Evolutionary conservation across 2,329 filamentous ascomycete species (phyloP).

Genomic region (Fusarium aywerte): DNA sequence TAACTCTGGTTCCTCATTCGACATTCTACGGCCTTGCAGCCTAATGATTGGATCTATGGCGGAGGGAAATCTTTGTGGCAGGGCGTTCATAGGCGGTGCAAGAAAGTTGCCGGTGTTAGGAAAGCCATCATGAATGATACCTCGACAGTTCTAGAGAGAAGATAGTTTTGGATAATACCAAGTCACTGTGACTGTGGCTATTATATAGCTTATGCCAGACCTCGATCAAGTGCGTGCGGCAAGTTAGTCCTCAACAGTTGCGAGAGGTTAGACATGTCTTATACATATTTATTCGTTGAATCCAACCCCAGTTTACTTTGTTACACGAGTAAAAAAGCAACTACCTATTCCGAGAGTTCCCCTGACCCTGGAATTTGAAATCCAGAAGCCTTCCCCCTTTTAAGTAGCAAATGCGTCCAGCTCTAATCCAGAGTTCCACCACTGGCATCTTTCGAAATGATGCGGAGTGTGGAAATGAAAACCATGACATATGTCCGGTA

Average conservation of each 20-base stretch:
- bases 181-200: neutral
- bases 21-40: constrained; percentile 5
- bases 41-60: constrained; percentile 34
- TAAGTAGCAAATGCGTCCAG: constrained; percentile 4
- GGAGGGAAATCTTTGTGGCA: constrained; percentile 22
- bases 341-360: constrained; percentile 12
- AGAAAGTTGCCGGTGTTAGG: constrained; percentile 19
- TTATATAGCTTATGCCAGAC: neutral
- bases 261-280: constrained; percentile 5
- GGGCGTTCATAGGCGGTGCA: constrained; percentile 38
- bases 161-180: constrained; percentile 21
- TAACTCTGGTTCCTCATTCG: constrained; percentile 7
- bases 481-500: constrained; percentile 16
- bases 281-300: constrained; percentile 24
- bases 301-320: constrained; percentile 1
- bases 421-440: neutral
- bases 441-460: neutral
- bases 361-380: constrained; percentile 6
- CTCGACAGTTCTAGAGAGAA: constrained; percentile 28
- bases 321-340: constrained; percentile 9
- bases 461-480: neutral
- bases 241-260: neutral
- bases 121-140: constrained; percentile 37
- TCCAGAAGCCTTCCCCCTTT: constrained; percentile 7
- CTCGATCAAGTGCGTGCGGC: neutral